Percentiles rank a stretch among this genome's conserved stretches.
These are phyloP conservation scores for Oryza nivara DNA, from an alignment of 176 grass and related monocot genomes.

Conservation along the genomic window DNA sequence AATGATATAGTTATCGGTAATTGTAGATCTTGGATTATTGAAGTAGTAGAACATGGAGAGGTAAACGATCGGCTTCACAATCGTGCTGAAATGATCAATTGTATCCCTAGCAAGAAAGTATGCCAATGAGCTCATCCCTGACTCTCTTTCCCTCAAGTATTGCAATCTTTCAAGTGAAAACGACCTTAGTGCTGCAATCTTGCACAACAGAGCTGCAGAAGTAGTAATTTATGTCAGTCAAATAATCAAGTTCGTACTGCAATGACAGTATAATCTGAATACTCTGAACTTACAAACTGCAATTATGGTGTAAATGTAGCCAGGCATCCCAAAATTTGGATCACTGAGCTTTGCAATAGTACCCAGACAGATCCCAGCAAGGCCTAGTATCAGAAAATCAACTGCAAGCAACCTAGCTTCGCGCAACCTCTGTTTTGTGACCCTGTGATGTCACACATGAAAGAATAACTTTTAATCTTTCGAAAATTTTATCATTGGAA, in stretches of 20 bases:
- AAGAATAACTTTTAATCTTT: constrained; percentile 7
- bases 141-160: constrained; percentile 73
- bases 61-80: constrained; percentile 78
- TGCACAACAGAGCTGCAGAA: constrained; percentile 78
- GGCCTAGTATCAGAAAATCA: constrained; percentile 91
- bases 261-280: background rate
- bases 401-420: constrained; percentile 74
- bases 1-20: constrained; percentile 58
- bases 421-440: constrained; percentile 82
- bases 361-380: constrained; percentile 94
- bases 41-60: constrained; percentile 97
- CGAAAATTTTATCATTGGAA: background rate
- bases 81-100: constrained; percentile 77
- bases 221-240: constrained; percentile 21
- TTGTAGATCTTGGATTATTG: constrained; percentile 78
- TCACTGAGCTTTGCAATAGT: constrained; percentile 73
- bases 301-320: constrained; percentile 91
- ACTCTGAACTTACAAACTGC: constrained; percentile 81
- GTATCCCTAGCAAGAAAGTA: constrained; percentile 86
- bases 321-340: constrained; percentile 70
- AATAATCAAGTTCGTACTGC: background rate
- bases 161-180: constrained; percentile 80
- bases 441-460: constrained; percentile 50
- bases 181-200: constrained; percentile 72
- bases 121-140: constrained; percentile 80